phyloP scores from a whole-genome alignment of 31 red algal genomes.

The Asparagopsis taxiformis region DNA sequence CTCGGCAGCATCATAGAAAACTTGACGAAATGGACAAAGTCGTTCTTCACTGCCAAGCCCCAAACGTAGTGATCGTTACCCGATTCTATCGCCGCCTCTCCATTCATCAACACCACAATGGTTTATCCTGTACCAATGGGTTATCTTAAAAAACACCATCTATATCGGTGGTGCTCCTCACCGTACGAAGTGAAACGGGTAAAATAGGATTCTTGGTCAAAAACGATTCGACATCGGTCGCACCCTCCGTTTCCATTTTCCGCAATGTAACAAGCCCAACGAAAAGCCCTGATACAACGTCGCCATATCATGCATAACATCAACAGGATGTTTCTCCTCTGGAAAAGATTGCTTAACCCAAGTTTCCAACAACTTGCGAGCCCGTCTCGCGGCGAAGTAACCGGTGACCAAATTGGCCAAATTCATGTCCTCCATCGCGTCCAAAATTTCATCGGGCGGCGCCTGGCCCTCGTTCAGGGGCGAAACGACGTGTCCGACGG shows the following conservation, averaged over 20 bases:
- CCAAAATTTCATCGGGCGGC: not conserved
- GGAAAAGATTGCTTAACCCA: not conserved
- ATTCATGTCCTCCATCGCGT: slow-evolving; percentile 1
- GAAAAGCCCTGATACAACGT: not conserved
- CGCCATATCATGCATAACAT: not conserved
- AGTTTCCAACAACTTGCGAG: not conserved
- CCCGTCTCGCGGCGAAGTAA: not conserved
- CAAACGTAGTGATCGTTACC: not conserved
- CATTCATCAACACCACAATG: not conserved
- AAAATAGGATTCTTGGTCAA: not conserved
- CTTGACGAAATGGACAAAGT: not conserved
- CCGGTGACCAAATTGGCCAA: not conserved
- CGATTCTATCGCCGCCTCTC: not conserved
- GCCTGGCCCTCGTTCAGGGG: not conserved
- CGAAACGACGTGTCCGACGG: not conserved
- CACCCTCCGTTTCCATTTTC: not conserved
- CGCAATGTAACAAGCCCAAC: too few relatives aligned
- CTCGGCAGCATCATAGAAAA: too few relatives aligned
- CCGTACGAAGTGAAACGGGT: not conserved
- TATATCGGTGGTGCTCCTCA: not conserved
- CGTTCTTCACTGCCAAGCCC: not conserved
- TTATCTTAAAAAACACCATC: not conserved
- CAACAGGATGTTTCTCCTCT: not conserved
- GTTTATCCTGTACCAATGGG: not conserved
- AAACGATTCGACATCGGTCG: not conserved